phyloP scores from a whole-genome alignment of 2,329 filamentous ascomycete genomes.

The Diplodia mutila region DNA sequence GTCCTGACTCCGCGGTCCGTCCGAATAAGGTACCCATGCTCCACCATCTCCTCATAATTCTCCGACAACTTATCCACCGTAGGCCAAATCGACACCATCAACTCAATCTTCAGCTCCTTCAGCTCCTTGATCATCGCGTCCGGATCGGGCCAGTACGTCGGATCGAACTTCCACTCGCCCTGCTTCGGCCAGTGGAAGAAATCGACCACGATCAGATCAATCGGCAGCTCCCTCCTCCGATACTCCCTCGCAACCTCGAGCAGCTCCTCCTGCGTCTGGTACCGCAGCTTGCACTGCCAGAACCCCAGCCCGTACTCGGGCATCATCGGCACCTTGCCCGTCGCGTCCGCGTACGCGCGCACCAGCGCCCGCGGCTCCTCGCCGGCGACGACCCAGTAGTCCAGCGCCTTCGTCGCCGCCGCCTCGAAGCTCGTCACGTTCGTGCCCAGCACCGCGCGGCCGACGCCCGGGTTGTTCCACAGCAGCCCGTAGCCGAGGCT shows the following conservation, averaged over 20 bases:
- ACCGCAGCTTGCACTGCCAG: constrained; percentile 70
- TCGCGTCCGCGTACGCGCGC: constrained; percentile 59
- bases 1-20: constrained; percentile 63
- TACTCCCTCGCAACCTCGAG: constrained; percentile 65
- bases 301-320: constrained; percentile 70
- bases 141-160: constrained; percentile 67
- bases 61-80: constrained; percentile 64
- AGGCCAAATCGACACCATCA: constrained; percentile 73
- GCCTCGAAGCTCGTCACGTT: constrained; percentile 67
- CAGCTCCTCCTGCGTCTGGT: constrained; percentile 68
- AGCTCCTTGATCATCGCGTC: constrained; percentile 68
- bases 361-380: constrained; percentile 60
- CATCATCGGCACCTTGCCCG: constrained; percentile 67
- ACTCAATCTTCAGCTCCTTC: constrained; percentile 61
- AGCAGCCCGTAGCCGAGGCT: constrained; percentile 65
- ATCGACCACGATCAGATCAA: constrained; percentile 69
- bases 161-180: constrained; percentile 70
- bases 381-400: constrained; percentile 68
- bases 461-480: constrained; percentile 69
- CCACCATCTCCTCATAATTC: constrained; percentile 66
- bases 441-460: constrained; percentile 63
- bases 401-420: constrained; percentile 59
- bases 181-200: constrained; percentile 71
- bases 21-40: constrained; percentile 63
- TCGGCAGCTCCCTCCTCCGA: constrained; percentile 56